Evolutionary conservation across 2,329 filamentous ascomycete genomes (phyloP).

Genomic region (Cladosporium sp.): DNA sequence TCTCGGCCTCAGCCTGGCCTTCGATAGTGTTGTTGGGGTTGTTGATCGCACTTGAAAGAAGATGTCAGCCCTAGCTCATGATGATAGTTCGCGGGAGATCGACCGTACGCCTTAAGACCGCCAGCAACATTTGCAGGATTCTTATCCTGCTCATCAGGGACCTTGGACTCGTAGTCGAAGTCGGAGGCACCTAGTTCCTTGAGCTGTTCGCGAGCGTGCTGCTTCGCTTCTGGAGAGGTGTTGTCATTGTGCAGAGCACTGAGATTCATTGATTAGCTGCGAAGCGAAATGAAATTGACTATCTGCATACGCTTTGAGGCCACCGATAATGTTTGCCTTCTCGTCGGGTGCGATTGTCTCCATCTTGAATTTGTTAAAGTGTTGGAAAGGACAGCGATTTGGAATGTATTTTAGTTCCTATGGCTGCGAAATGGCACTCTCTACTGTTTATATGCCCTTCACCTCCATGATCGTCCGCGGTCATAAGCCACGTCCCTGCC

Average conservation of each 20-base stretch:
- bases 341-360: conserved; percentile 1
- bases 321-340: conserved; percentile 10
- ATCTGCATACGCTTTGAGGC: conserved; percentile 2
- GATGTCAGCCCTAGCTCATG: background rate
- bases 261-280: background rate
- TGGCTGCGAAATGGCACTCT: no score
- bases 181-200: background rate
- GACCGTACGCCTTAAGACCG: conserved; percentile 5
- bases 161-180: conserved; percentile 8
- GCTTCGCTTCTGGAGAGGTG: background rate
- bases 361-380: background rate
- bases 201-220: conserved; percentile 9
- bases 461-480: background rate
- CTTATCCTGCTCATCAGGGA: conserved; percentile 2
- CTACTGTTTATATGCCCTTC: background rate
- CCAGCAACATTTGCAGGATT: conserved; percentile 2
- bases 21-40: conserved; percentile 6
- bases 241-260: conserved; percentile 9
- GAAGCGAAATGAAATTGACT: no score
- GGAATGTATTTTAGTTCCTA: no score
- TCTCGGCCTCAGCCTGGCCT: background rate
- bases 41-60: background rate
- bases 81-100: no score
- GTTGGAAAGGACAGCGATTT: no score
- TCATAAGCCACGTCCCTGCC: background rate